Evolutionary conservation across 805 yeast genomes (phyloP), one percentile per base, ranked within the genome.

Genomic region (Wickerhamomyces bovis): DNA sequence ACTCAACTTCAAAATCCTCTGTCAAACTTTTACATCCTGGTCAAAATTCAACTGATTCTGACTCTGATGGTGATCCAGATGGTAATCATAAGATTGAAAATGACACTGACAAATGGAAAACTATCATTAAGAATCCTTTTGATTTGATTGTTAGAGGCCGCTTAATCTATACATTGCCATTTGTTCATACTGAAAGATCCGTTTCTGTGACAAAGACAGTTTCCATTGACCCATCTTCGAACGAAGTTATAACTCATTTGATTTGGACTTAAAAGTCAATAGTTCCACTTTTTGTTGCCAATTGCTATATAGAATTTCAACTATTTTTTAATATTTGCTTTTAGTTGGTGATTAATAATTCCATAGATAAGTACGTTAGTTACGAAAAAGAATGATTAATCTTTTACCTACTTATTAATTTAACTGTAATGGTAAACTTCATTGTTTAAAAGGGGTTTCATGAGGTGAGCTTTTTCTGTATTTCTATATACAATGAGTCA

Each of bases 91-190:
- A 62, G 46, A 42, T 54, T 11, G 61, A 61, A 13, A 62, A 65
- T 44, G 71, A 67, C 42, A 47, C 58, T 19, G 66, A 75, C 45
- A 81, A 81, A 58, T 90, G 98, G 98, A 76, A 78, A 44, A 70
- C 71, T 12, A 78, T 92, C 12, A 80, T 84, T 11, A 77, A 79
- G 50, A 78, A 86, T 59, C 96, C 96, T 12, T 92, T 90, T 63
- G 96, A 89, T 50, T 69, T 92, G 53, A 85, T 89, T 19, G 73
- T 92, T 3, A 72, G 95, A 43, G 98, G 98, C 1, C 80, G 83
- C 20, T 73, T 92, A 61, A 80, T 78, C 57, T 92, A 92, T 64
- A 78, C 76, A 43, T 70, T 89, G 44, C 94, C 96, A 1, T 71
- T 90, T 52, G 69, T 75, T 28, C 65, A 66, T 31, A 69, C 73